These are phyloP conservation scores for Cercospora sojina DNA, from an alignment of 2,329 filamentous ascomycete genomes.

Conservation along the genomic window DNA sequence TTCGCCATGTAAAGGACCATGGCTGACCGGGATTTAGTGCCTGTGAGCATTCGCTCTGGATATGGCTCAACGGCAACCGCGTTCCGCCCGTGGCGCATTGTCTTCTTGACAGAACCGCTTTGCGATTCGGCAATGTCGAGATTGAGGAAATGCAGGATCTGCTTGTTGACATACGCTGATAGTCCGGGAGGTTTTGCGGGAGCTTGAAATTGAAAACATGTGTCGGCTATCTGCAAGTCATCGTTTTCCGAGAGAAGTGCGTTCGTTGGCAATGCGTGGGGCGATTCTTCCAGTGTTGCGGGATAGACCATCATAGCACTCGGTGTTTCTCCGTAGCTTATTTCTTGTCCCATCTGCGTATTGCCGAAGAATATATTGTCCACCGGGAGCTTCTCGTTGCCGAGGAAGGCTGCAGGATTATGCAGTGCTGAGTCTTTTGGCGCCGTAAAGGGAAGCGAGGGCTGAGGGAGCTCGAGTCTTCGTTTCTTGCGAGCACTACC, in stretches of 20 bases:
- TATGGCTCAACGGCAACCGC: slow-evolving; percentile 38
- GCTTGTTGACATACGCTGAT: slow-evolving; percentile 32
- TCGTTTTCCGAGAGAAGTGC: slow-evolving; percentile 10
- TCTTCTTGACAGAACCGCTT: slow-evolving; percentile 11
- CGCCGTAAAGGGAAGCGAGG: background rate
- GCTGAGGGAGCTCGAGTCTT: slow-evolving; percentile 31
- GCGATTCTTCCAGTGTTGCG: background rate
- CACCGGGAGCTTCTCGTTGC: slow-evolving; percentile 27
- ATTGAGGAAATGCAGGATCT: slow-evolving; percentile 32
- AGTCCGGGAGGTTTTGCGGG: slow-evolving; percentile 23
- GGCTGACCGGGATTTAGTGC: slow-evolving; percentile 32
- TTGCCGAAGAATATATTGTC: slow-evolving; percentile 40
- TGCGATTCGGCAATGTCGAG: slow-evolving; percentile 13
- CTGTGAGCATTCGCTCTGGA: slow-evolving; percentile 18
- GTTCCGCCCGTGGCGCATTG: slow-evolving; percentile 26
- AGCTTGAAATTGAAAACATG: slow-evolving; percentile 30
- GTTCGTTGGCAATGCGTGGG: background rate
- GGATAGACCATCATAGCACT: slow-evolving; percentile 19
- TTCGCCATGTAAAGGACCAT: slow-evolving; percentile 31
- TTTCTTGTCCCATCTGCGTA: slow-evolving; percentile 30
- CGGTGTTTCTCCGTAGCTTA: slow-evolving; percentile 17
- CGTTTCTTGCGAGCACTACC: slow-evolving; percentile 37
- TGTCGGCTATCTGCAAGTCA: slow-evolving; percentile 19
- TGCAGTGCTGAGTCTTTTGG: background rate
- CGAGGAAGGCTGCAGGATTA: slow-evolving; percentile 22